Evolutionary conservation across 306 rosid genomes (phyloP), one percentile per base, ranked within the genome.

Genomic region (Corylus avellana): DNA sequence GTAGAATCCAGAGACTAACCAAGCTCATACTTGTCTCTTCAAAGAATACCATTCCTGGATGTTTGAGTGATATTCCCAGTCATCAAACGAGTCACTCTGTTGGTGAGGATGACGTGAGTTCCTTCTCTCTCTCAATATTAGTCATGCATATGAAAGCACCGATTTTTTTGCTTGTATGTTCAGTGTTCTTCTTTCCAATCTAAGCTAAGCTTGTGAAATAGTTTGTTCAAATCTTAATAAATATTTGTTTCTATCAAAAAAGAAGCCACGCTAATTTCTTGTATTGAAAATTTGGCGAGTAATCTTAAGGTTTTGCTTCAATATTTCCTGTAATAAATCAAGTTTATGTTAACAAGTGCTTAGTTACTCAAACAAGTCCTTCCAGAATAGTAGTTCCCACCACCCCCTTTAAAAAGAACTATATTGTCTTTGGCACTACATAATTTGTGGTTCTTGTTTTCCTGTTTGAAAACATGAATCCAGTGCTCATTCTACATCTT

Each of bases 1-100:
- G 99, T 90, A 91, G 99, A 89, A 96, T 96, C 81, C 99, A 96
- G 87, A 87, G 99, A 86, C 90, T 96, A 74, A 96, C 99, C 18
- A 96, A 96, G 85, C 99, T 96, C 76, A 96, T 96, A 82, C 93
- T 96, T 74, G 99, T 96, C 83, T 96, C 99, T 72, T 87, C 99
- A 12, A 96, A 96, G 89, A 90, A 89, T 86, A 87, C 91, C 37
- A 89, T 93, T 82, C 99, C 99, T 61, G 96, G 93, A 74, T 90
- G 88, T 88, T 75, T 88, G 81, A 76, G 89, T 78, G 99, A 96
- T 54, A 80, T 87, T 86, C 89, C 98, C 49, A 90, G 84, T 85
- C 97, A 96, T 78, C 94, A 88, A 72, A 89, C 89, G 67, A 90
- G 84, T 82, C 92, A 77, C 78, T 90, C 97, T 63, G 88, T 90